phyloP scores from a whole-genome alignment of 2,329 filamentous ascomycete genomes.

The Trichoderma harzianum region DNA sequence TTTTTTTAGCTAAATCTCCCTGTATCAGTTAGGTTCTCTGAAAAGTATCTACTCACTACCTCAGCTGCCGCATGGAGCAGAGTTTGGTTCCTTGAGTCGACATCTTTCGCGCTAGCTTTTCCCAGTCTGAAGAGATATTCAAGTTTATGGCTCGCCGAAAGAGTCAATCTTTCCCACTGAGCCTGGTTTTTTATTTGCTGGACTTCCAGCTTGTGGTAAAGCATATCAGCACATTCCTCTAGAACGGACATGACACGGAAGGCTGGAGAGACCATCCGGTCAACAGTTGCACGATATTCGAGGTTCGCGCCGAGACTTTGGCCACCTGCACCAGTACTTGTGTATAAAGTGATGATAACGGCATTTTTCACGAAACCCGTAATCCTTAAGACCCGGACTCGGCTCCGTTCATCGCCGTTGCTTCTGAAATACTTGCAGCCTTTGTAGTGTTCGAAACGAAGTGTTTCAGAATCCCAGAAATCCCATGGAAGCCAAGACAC shows the following conservation, averaged over 20 bases:
- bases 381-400: not conserved
- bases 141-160: not conserved
- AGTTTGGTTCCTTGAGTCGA: not conserved
- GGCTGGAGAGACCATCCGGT: not conserved
- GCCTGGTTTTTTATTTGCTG: not conserved
- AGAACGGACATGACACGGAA: not conserved
- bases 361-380: not conserved
- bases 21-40: not conserved
- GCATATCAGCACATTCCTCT: not conserved
- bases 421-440: not conserved
- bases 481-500: not conserved
- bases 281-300: not conserved
- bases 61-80: not conserved
- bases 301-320: not conserved
- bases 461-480: not conserved
- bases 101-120: not conserved
- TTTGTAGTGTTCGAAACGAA: not conserved
- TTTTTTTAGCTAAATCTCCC: not conserved
- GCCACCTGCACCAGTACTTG: not conserved
- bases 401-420: not conserved
- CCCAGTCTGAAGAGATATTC: not conserved
- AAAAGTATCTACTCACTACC: not conserved
- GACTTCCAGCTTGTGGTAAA: accelerated
- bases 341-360: not conserved
- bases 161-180: not conserved